phyloP scores from a whole-genome alignment of 1,284 basidiomycete genomes.

The Papiliotrema terrestris region DNA sequence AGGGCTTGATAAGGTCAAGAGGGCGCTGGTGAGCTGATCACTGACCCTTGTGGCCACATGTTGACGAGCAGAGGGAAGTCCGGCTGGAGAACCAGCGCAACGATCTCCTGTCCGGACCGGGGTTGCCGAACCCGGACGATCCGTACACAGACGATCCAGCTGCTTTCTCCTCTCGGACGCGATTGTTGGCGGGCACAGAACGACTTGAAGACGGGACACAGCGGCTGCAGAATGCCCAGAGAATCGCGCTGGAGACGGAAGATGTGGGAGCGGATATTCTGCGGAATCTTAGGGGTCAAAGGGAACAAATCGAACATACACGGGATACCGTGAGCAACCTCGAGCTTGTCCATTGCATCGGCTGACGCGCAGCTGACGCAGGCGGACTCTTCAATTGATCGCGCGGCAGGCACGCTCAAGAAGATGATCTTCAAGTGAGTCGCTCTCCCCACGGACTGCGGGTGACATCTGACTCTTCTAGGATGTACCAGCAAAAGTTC shows the following conservation, averaged over 20 bases:
- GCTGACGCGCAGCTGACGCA: conserved; percentile 51
- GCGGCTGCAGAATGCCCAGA: conserved; percentile 82
- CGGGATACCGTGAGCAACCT: conserved; percentile 57
- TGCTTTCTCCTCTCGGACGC: conserved; percentile 59
- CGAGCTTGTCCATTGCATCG: background rate
- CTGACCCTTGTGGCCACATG: conserved; percentile 2
- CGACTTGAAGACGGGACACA: conserved; percentile 72
- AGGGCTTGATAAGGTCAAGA: conserved; percentile 72
- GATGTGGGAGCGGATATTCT: conserved; percentile 91
- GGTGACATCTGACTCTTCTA: conserved; percentile 13
- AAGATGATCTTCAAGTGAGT: conserved; percentile 61
- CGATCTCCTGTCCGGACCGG: conserved; percentile 53
- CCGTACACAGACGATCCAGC: conserved; percentile 58
- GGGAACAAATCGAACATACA: conserved; percentile 94
- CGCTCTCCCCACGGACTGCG: background rate
- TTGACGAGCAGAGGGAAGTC: conserved; percentile 47
- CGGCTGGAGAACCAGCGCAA: conserved; percentile 47
- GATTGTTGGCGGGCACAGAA: conserved; percentile 70
- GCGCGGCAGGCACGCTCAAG: conserved; percentile 57
- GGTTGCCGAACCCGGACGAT: conserved; percentile 62
- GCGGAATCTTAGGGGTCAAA: conserved; percentile 74
- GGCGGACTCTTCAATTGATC: conserved; percentile 58
- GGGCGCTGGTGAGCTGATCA: conserved; percentile 57
- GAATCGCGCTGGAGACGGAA: conserved; percentile 94
- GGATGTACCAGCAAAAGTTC: conserved; percentile 52